Base-by-base conservation (phyloP, 805 yeast species). In the Kuraishia molischiana region DNA sequence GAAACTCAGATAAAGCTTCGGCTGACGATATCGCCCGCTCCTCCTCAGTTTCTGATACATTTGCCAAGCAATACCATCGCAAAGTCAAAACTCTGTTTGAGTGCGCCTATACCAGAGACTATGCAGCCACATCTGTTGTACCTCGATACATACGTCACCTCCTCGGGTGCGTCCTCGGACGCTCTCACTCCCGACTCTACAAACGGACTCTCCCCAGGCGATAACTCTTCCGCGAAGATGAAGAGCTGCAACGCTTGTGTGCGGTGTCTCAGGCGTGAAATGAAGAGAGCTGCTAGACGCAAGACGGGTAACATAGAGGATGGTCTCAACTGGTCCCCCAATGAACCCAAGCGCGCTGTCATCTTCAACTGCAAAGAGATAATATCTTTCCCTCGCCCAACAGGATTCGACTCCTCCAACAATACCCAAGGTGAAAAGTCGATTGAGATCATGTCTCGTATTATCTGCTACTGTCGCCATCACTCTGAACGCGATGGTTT, bases 381-480 rank as follows among this genome's bases (percentile, higher is more conserved):
- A 19, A 72, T 86, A 30, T 74, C 85, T 11, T 73, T 83, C 49
- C 84, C 85, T 5, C 66, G 79, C 20, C 78, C 81, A 22, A 64
- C 66, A 20, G 59, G 55, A 3, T 50, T 74, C 15, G 76, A 70
- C 36, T 54, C 77, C 4, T 73, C 75, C 17, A 64, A 42, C 36
- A 53, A 48, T 29, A 11, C 46, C 53, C n/a, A n/a, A n/a, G 48
- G 43, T 33, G 53, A 40, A 13, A 69, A 67, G 45, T 53, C 65
- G 2, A 51, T 74, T 29, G 78, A 74, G 32, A 51, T 74, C 24
- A 59, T 72, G 28, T 74, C 95, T 19, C 74, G 98, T 58, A 76
- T 92, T 31, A 90, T 90, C 8, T 90, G 98, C 59, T 90, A 92
- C 56, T 92, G 97, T 61, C 76, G 97, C 46, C 98, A 92, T 59